These are phyloP conservation scores for Vitis hybrid DNA, from an alignment of 177 flowering plant genomes.

Conservation along the genomic window DNA sequence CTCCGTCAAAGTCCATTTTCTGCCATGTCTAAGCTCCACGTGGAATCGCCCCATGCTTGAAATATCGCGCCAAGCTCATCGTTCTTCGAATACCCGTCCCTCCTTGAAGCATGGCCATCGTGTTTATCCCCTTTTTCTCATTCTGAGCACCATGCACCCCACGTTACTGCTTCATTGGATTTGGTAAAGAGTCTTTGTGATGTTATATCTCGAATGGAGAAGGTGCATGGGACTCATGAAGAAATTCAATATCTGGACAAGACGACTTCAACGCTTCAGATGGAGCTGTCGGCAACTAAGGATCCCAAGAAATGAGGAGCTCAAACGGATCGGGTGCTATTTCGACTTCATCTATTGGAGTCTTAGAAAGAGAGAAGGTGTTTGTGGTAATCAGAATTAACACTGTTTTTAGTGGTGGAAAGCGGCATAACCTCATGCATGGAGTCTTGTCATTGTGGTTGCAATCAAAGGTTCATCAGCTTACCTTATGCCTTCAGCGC, in stretches of 20 bases:
- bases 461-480: too few species aligned
- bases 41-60: too few species aligned
- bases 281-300: constrained; percentile 68
- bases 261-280: constrained; percentile 72
- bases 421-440: constrained; percentile 57
- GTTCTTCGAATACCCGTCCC: too few species aligned
- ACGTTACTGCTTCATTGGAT: too few species aligned
- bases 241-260: constrained; percentile 78
- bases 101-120: too few species aligned
- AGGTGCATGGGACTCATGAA: constrained; percentile 74
- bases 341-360: constrained; percentile 22
- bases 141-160: too few species aligned
- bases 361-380: constrained; percentile 51
- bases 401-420: constrained; percentile 97
- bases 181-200: too few species aligned
- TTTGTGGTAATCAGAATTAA: constrained; percentile 95
- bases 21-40: too few species aligned
- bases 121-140: too few species aligned
- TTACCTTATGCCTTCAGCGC: constrained; percentile 21
- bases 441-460: too few species aligned
- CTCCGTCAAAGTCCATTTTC: too few species aligned
- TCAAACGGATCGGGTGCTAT: constrained; percentile 19
- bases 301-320: constrained; percentile 40
- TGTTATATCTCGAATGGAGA: constrained; percentile 29
- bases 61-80: too few species aligned